These are phyloP conservation scores for Starmera pachycereana DNA, from an alignment of 805 yeast genomes.

Conservation along the genomic window DNA sequence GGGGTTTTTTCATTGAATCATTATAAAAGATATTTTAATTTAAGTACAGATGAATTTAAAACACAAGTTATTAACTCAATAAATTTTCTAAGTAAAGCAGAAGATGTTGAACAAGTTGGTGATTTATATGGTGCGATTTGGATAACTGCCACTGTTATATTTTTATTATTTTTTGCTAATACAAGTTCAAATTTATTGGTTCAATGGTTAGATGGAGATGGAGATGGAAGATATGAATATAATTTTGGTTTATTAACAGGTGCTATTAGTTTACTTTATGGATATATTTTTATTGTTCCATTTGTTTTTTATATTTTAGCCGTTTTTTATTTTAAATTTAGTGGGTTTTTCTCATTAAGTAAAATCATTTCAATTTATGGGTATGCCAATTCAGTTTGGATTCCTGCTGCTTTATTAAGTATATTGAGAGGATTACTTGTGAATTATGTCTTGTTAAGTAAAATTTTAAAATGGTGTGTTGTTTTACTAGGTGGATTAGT, in stretches of 20 bases:
- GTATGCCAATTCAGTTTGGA: constrained; percentile 75
- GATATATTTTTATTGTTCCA: constrained; percentile 67
- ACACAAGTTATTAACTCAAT: constrained; percentile 42
- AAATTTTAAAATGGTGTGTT: constrained; percentile 50
- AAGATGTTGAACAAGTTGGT: constrained; percentile 32
- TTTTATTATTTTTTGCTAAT: constrained; percentile 63
- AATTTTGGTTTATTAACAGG: constrained; percentile 53
- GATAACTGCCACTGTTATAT: constrained; percentile 77
- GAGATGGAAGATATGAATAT: constrained; percentile 41
- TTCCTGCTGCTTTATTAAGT: constrained; percentile 63
- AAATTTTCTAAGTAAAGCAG: constrained; percentile 38
- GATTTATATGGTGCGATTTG: constrained; percentile 88
- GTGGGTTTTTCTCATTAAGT: constrained; percentile 37
- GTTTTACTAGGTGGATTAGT: constrained; percentile 50
- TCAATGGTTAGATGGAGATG: constrained; percentile 29
- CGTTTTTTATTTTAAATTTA: constrained; percentile 43
- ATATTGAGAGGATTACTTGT: constrained; percentile 47
- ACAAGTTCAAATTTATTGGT: constrained; percentile 59
- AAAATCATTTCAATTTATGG: constrained; percentile 72
- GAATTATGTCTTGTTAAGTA: constrained; percentile 32
- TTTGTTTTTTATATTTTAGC: constrained; percentile 38
- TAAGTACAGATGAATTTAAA: constrained; percentile 54
- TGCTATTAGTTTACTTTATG: constrained; percentile 63
- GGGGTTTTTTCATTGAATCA: constrained; percentile 46
- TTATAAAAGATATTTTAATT: constrained; percentile 58